These are phyloP conservation scores for Chlorella sp. DNA, from an alignment of 139 green algal genomes.

Conservation along the genomic window DNA sequence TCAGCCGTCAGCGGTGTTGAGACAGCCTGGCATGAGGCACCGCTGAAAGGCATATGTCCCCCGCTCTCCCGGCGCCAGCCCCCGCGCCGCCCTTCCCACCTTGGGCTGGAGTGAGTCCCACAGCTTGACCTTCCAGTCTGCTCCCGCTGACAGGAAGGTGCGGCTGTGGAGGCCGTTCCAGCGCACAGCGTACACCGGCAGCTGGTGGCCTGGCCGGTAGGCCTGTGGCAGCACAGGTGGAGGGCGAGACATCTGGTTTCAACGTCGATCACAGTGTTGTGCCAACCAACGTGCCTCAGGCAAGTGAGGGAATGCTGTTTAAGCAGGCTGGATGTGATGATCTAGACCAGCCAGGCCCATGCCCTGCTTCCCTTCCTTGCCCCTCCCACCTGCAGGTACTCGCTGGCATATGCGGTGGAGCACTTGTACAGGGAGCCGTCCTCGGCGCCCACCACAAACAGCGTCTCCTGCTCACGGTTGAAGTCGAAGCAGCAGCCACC, in stretches of 20 bases:
- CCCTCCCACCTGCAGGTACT: conserved; percentile 74
- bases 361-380: too few species aligned
- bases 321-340: too few species aligned
- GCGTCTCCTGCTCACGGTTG: conserved; percentile 65
- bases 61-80: not conserved
- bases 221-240: not conserved
- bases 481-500: conserved; percentile 92
- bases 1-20: too few species aligned
- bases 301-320: too few species aligned
- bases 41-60: not conserved
- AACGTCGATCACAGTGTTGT: too few species aligned
- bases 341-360: too few species aligned
- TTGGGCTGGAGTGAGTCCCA: conserved; percentile 55
- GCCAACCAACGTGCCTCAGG: too few species aligned
- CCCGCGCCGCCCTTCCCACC: not conserved
- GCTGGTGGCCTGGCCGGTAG: conserved; percentile 60
- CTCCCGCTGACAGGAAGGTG: conserved; percentile 89
- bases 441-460: conserved; percentile 93
- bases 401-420: conserved; percentile 84
- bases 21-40: not conserved
- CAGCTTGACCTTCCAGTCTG: conserved; percentile 93
- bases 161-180: conserved; percentile 86
- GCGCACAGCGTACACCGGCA: conserved; percentile 85
- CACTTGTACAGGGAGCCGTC: conserved; percentile 91
- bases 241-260: too few species aligned